Conservation (phyloP, 495 filamentous ascomycete species). For the Immersiella caudata region DNA sequence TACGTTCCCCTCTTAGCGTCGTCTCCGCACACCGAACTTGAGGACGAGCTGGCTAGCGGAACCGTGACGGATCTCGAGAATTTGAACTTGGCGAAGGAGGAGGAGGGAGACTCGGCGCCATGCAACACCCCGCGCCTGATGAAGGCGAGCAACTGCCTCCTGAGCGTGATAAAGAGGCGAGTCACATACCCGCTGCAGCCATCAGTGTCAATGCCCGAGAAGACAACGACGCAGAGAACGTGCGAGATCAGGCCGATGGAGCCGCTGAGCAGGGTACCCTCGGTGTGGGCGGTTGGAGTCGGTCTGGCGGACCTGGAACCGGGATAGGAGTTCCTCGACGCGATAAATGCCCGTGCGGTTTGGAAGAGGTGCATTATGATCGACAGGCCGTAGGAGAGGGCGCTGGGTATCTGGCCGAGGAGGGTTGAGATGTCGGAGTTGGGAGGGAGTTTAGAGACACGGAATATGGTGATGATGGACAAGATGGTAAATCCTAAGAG, state of each 20-base stretch:
- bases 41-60: too few relatives aligned
- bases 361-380: not conserved
- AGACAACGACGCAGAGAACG: constrained; percentile 4
- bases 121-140: not conserved
- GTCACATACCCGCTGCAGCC: not conserved
- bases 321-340: too few relatives aligned
- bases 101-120: not conserved
- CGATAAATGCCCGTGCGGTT: not conserved
- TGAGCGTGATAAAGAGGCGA: not conserved
- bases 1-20: too few relatives aligned
- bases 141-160: not conserved
- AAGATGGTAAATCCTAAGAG: not conserved
- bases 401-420: not conserved
- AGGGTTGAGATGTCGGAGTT: not conserved
- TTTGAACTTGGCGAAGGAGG: too few relatives aligned
- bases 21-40: too few relatives aligned
- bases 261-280: not conserved
- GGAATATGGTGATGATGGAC: not conserved
- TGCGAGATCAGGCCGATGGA: not conserved
- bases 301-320: too few relatives aligned
- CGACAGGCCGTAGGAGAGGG: not conserved
- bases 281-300: not conserved
- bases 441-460: not conserved
- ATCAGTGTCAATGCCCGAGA: not conserved
- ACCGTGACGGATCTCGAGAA: too few relatives aligned